These are phyloP conservation scores for Ophiocordyceps camponoti-floridani DNA, from an alignment of 2,329 filamentous ascomycete genomes.

Conservation along the genomic window DNA sequence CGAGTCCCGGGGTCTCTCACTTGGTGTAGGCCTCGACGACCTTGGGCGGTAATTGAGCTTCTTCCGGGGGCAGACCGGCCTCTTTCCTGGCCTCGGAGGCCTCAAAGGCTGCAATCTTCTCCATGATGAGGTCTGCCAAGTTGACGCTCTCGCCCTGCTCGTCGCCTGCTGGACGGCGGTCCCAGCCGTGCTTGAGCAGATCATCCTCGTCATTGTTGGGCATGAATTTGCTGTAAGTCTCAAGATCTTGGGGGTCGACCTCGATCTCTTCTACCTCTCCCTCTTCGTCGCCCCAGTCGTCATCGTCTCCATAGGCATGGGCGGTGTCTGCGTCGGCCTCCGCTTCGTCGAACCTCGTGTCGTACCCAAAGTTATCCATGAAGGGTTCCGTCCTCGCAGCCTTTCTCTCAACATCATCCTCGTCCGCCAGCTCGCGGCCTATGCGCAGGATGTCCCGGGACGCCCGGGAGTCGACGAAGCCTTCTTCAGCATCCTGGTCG, in stretches of 20 bases:
- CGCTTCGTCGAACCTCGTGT: conserved; percentile 49
- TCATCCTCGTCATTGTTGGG: conserved; percentile 52
- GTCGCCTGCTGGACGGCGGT: conserved; percentile 24
- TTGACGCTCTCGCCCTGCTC: conserved; percentile 47
- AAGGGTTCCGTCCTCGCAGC: conserved; percentile 18
- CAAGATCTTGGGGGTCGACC: conserved; percentile 74
- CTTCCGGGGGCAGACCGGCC: conserved; percentile 49
- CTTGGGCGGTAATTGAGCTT: conserved; percentile 74
- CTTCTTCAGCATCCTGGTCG: conserved; percentile 41
- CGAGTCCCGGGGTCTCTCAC: conserved; percentile 21
- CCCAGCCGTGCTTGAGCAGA: conserved; percentile 49
- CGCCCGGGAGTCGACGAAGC: conserved; percentile 73
- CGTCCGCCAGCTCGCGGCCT: conserved; percentile 73
- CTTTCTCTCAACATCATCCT: conserved; percentile 36
- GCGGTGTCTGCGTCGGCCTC: conserved; percentile 22
- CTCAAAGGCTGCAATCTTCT: conserved; percentile 88
- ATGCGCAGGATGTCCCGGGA: conserved; percentile 80
- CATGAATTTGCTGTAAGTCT: conserved; percentile 82
- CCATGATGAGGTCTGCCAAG: conserved; percentile 78
- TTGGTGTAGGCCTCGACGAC: conserved; percentile 90
- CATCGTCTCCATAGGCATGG: conserved; percentile 30
- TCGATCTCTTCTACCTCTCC: conserved; percentile 56
- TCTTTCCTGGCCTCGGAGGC: conserved; percentile 34
- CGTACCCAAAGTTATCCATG: conserved; percentile 54
- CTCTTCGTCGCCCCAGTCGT: conserved; percentile 67